Evolutionary conservation across 305 asterid species (phyloP).

Genomic region (Solanum aculeatissimum): DNA sequence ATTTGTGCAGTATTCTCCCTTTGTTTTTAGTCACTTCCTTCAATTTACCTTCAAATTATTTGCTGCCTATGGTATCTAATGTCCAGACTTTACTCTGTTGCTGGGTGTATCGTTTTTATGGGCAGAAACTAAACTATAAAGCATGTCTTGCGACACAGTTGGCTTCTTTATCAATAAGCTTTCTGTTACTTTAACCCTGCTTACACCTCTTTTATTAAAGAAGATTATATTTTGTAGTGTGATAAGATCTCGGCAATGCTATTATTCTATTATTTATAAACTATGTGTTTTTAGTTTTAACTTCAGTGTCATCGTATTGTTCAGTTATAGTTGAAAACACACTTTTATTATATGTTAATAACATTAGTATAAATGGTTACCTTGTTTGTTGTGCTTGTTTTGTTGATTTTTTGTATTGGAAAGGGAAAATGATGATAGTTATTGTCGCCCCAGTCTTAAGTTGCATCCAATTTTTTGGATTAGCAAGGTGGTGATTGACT

Average conservation of each 20-base stretch:
- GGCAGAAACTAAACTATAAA: constrained; percentile 16
- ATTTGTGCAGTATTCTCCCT: background rate
- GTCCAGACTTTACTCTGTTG: constrained; percentile 15
- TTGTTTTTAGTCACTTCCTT: background rate
- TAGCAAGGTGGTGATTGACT: constrained; percentile 59
- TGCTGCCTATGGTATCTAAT: constrained; percentile 31
- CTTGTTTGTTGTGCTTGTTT: background rate
- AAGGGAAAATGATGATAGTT: constrained; percentile 30
- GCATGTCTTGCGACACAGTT: constrained; percentile 85
- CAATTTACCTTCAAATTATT: background rate
- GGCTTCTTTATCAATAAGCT: constrained; percentile 24
- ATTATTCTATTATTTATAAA: background rate
- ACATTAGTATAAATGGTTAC: background rate
- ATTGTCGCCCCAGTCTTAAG: constrained; percentile 60
- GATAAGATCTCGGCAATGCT: background rate
- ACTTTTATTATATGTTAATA: background rate
- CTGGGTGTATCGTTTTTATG: constrained; percentile 28
- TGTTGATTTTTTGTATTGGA: background rate
- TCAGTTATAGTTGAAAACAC: background rate
- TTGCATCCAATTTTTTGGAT: constrained; percentile 13
- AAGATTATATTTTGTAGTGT: background rate
- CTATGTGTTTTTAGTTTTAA: background rate
- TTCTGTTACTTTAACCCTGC: constrained; percentile 71
- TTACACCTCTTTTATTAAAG: constrained; percentile 15
- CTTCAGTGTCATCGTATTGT: background rate